Evolutionary conservation across 1,139 yeast genomes (phyloP).

Genomic region (Protomyces macrosporus): DNA sequence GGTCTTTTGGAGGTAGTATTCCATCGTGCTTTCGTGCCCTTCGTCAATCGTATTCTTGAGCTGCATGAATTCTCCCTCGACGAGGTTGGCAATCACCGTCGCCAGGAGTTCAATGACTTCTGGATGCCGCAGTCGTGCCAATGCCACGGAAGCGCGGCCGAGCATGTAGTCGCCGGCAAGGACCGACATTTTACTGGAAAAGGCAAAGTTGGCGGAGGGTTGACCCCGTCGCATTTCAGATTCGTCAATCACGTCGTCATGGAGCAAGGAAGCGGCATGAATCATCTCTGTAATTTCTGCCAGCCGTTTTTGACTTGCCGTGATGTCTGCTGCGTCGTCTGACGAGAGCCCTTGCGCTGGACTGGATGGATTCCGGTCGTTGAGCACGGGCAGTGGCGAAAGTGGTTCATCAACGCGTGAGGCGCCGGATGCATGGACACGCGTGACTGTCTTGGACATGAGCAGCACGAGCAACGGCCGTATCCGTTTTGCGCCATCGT

Average conservation of each 20-base stretch:
- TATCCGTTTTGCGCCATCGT: slow-evolving; percentile 83
- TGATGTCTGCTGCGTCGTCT: slow-evolving; percentile 49
- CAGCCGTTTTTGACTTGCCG: slow-evolving; percentile 88
- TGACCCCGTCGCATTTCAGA: slow-evolving; percentile 86
- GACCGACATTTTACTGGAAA: slow-evolving; percentile 95
- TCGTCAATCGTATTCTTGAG: slow-evolving; percentile 71
- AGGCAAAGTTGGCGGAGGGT: slow-evolving; percentile 88
- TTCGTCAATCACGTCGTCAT: slow-evolving; percentile 94
- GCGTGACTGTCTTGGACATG: slow-evolving; percentile 72
- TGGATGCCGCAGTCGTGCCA: slow-evolving; percentile 88
- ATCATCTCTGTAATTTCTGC: slow-evolving; percentile 99
- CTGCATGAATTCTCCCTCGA: slow-evolving; percentile 98
- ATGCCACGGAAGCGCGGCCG: slow-evolving; percentile 94
- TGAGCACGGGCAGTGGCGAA: slow-evolving; percentile 74
- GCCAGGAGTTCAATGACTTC: slow-evolving; percentile 94
- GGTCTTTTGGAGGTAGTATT: slow-evolving; percentile 89
- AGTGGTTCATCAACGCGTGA: slow-evolving; percentile 43
- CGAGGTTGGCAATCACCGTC: slow-evolving; percentile 91
- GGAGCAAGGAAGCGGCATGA: slow-evolving; percentile 92
- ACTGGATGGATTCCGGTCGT: slow-evolving; percentile 71
- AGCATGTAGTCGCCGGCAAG: slow-evolving; percentile 92
- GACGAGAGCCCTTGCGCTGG: slow-evolving; percentile 1
- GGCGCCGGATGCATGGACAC: slow-evolving; percentile 45
- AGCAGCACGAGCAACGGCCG: slow-evolving; percentile 84
- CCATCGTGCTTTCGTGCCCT: slow-evolving; percentile 62